Conservation (phyloP, 306 rosid genomes). For the Carpinus viminea region DNA sequence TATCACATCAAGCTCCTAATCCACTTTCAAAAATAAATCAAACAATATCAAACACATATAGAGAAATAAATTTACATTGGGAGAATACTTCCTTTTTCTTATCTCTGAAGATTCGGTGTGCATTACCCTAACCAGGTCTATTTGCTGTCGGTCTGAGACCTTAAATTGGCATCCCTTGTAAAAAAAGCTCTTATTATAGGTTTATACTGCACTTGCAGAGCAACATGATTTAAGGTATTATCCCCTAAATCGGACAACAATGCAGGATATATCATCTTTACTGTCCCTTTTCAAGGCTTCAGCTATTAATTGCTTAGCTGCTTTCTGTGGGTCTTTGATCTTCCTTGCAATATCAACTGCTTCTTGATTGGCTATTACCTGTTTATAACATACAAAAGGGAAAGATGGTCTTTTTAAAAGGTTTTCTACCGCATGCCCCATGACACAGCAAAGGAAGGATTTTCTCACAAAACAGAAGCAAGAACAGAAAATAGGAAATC, state of each 20-base stretch:
- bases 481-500: too few species aligned
- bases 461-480: too few species aligned
- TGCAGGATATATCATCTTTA: conserved; percentile 88
- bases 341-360: conserved; percentile 80
- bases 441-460: background rate
- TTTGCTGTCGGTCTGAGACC: conserved; percentile 35
- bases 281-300: conserved; percentile 85
- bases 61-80: conserved; percentile 42
- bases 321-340: conserved; percentile 67
- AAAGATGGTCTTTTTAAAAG: background rate
- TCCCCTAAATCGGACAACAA: conserved; percentile 75
- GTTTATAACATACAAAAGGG: conserved; percentile 31
- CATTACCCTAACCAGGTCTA: conserved; percentile 37
- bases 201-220: conserved; percentile 37
- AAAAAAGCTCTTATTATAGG: conserved; percentile 39
- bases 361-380: conserved; percentile 92
- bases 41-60: conserved; percentile 51
- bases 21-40: conserved; percentile 54
- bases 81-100: conserved; percentile 25
- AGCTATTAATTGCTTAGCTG: conserved; percentile 73
- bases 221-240: conserved; percentile 31
- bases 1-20: conserved; percentile 37
- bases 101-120: conserved; percentile 22
- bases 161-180: conserved; percentile 29
- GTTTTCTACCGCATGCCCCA: conserved; percentile 8